These are phyloP conservation scores for Arthrobotrys entomopaga DNA, from an alignment of 2,329 filamentous ascomycete genomes.

Conservation along the genomic window DNA sequence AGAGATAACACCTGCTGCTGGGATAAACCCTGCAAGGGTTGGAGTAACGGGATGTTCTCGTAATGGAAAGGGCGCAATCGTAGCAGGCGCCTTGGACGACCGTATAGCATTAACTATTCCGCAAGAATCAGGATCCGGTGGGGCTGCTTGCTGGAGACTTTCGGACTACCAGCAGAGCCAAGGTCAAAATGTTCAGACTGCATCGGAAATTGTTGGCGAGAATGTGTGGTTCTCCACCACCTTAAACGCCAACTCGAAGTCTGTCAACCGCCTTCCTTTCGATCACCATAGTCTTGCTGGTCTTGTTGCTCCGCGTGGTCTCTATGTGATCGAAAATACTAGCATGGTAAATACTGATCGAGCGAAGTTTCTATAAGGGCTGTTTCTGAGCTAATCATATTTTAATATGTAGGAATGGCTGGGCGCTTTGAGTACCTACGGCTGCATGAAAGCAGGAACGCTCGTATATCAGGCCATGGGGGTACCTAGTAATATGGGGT, in stretches of 20 bases:
- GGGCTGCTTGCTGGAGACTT: slow-evolving; percentile 71
- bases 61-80: slow-evolving; percentile 72
- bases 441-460: slow-evolving; percentile 69
- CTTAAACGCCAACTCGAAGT: slow-evolving; percentile 67
- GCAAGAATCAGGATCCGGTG: slow-evolving; percentile 72
- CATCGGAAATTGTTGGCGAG: slow-evolving; percentile 69
- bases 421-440: slow-evolving; percentile 68
- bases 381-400: not conserved
- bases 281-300: slow-evolving; percentile 71
- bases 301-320: slow-evolving; percentile 68
- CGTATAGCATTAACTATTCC: slow-evolving; percentile 72
- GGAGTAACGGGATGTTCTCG: slow-evolving; percentile 73
- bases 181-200: slow-evolving; percentile 71
- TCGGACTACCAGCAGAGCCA: slow-evolving; percentile 66
- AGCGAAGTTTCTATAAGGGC: not conserved
- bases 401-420: slow-evolving; percentile 66
- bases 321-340: slow-evolving; percentile 70
- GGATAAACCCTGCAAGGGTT: slow-evolving; percentile 66
- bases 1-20: slow-evolving; percentile 65
- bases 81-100: slow-evolving; percentile 70
- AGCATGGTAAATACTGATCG: slow-evolving; percentile 59
- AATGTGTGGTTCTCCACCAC: slow-evolving; percentile 72
- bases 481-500: slow-evolving; percentile 69
- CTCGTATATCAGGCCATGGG: slow-evolving; percentile 69
- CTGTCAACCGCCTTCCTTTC: slow-evolving; percentile 66